Evolutionary conservation across 2,329 filamentous ascomycete species (phyloP), one percentile per base, ranked within the genome.

Genomic region (Fusarium multiceps): DNA sequence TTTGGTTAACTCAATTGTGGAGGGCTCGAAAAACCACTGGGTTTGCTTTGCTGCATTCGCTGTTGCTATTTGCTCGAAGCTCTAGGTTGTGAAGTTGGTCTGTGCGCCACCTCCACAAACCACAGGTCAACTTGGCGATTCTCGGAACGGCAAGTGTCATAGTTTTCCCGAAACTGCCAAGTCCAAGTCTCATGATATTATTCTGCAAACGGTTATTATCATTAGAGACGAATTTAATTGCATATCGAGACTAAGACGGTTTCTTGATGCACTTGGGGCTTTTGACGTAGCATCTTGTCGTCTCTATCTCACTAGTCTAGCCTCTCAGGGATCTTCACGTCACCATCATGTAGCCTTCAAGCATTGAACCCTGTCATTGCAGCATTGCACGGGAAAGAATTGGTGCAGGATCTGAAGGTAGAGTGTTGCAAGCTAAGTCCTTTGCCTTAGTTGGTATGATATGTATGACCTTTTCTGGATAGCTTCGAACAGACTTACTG

Each of bases 91-190:
- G 49, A 55, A 43, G 42, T 37, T 71, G 68, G 68, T 59, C 68
- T 49, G 68, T 71, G 68, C 68, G 53, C 51, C 40, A 69, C 43
- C 42, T 46, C 49, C 49, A 53, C 40, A 25, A 4, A 32, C 25
- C 42, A 48, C 47, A 47, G 42, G 25, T 58, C 40, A 34, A 46
- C 49, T 51, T 46, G 60, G 58, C 40, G 46, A 66, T 69, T 45
- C 32, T 59, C 68, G 64, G 64, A 63, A 56, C 56, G 54, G 61
- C 54, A 66, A 69, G 60, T 49, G 60, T 54, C 48, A 61, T 53
- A 59, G 58, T 72, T 72, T 72, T 67, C 69, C 69, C 69, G 66
- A 66, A 45, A 49, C 25, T 34, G 67, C 55, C 66, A 53, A 57
- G 50, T 57, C 55, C 50, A 48, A 45, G 50, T 57, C 42, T 12